Conservation (phyloP, 192 early-diverging fungal species). For the Kickxella alabastrina region DNA sequence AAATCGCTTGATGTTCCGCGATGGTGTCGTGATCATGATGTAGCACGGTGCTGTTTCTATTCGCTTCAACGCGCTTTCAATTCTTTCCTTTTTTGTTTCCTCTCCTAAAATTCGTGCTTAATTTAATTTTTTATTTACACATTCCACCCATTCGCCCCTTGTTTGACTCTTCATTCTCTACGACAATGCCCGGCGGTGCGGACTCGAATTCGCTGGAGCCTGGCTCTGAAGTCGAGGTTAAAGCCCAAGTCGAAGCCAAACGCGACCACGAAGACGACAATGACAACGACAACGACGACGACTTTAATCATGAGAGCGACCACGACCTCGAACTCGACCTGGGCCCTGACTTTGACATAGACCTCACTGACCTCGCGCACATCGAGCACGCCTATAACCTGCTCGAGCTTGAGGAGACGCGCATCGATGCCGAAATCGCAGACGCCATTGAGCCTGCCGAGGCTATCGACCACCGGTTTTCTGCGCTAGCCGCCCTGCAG, state of each 20-base stretch:
- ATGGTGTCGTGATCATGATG: conserved; percentile 63
- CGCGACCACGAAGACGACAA: too few species aligned
- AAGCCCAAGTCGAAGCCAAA: too few species aligned
- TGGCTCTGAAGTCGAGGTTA: too few species aligned
- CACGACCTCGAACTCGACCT: too few species aligned
- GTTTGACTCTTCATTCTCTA: too few species aligned
- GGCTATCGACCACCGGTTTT: conserved; percentile 12
- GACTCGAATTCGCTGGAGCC: too few species aligned
- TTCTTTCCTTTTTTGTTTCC: background rate
- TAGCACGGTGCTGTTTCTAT: conserved; percentile 19
- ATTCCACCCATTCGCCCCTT: too few species aligned
- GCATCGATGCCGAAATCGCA: conserved; percentile 42
- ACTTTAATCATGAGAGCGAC: too few species aligned
- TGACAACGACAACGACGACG: too few species aligned
- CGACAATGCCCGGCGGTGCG: too few species aligned
- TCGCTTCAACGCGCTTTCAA: background rate
- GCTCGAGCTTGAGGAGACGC: conserved; percentile 49
- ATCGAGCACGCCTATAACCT: conserved; percentile 31
- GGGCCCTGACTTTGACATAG: too few species aligned
- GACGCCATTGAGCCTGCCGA: conserved; percentile 18
- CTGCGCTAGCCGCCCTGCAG: conserved; percentile 14
- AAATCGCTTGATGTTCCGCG: conserved; percentile 72
- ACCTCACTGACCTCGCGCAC: conserved; percentile 19
- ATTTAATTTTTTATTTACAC: background rate
- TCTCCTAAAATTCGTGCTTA: background rate